These are phyloP conservation scores for Penicilliopsis zonata DNA, from an alignment of 495 filamentous ascomycete species.

Conservation along the genomic window DNA sequence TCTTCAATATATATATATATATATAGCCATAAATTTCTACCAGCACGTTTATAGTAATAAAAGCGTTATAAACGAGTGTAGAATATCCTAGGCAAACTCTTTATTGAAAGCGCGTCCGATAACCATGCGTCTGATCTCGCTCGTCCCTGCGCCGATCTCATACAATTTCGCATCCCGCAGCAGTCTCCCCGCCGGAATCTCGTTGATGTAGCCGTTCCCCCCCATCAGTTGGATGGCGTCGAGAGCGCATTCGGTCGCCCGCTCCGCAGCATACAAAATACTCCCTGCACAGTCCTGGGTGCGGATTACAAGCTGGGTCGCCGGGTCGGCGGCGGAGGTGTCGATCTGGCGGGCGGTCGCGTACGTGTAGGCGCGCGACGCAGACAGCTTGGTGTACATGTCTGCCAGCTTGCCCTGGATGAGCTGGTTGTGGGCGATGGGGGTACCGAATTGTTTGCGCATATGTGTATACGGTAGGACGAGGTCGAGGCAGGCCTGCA, in stretches of 20 bases:
- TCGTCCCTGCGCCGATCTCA: constrained; percentile 95
- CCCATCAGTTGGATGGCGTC: constrained; percentile 93
- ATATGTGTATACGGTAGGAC: constrained; percentile 82
- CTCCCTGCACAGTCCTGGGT: constrained; percentile 93
- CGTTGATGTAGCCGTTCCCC: constrained; percentile 93
- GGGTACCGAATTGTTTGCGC: constrained; percentile 76
- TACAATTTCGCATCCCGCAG: constrained; percentile 84
- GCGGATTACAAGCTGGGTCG: constrained; percentile 36
- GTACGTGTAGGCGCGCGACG: constrained; percentile 69
- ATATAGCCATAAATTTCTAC: no score
- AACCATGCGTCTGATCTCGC: constrained; percentile 86
- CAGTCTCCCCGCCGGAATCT: constrained; percentile 79
- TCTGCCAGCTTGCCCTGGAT: constrained; percentile 90
- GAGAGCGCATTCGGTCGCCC: constrained; percentile 76
- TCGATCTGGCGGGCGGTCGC: constrained; percentile 67
- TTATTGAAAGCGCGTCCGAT: constrained; percentile 92
- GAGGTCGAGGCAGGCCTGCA: constrained; percentile 85
- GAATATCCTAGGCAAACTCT: constrained; percentile 61
- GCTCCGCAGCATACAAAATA: constrained; percentile 88
- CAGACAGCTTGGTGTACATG: constrained; percentile 91
- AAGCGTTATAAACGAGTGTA: no score
- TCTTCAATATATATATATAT: no score
- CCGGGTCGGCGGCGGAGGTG: constrained; percentile 41
- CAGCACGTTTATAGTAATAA: no score
- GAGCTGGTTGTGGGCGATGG: constrained; percentile 87